Evolutionary conservation across 225 moss, liverwort and hornwort species (phyloP).

Genomic region (Pleurozium schreberi): DNA sequence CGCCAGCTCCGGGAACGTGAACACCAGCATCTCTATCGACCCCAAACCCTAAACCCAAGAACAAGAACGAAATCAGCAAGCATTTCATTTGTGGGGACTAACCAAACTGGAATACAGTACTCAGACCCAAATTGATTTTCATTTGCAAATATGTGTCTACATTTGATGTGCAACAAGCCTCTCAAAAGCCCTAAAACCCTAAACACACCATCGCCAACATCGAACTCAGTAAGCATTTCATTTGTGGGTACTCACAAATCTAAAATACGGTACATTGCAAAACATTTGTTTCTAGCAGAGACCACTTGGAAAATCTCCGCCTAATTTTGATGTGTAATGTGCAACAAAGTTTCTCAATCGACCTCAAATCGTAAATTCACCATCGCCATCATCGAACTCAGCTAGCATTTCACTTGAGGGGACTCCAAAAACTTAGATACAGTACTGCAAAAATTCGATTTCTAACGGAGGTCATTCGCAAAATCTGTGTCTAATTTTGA

Average conservation of each 20-base stretch:
- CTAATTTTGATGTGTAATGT: not conserved
- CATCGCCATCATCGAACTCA: not conserved
- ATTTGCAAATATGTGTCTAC: not conserved
- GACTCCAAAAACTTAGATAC: not conserved
- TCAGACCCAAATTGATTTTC: not conserved
- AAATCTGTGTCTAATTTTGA: not conserved
- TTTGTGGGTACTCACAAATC: not conserved
- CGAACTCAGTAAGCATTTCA: not conserved
- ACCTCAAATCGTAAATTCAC: not conserved
- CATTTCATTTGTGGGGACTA: not conserved
- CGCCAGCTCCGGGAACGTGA: constrained; percentile 57
- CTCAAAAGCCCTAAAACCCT: not conserved
- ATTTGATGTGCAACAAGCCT: not conserved
- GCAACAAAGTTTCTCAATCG: not conserved
- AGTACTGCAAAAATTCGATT: not conserved
- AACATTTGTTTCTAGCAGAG: too few relatives aligned
- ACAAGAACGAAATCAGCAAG: not conserved
- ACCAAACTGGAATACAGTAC: not conserved
- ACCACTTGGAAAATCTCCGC: not conserved
- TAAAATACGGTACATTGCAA: not conserved
- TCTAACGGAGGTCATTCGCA: not conserved
- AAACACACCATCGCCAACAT: not conserved
- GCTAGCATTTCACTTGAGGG: not conserved
- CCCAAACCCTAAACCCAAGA: constrained; percentile 48
- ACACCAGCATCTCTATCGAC: constrained; percentile 86